Percentiles rank a stretch among this genome's conserved stretches.
Evolutionary conservation across 208 protist species (phyloP).

Genomic region (Lotmaria passim): DNA sequence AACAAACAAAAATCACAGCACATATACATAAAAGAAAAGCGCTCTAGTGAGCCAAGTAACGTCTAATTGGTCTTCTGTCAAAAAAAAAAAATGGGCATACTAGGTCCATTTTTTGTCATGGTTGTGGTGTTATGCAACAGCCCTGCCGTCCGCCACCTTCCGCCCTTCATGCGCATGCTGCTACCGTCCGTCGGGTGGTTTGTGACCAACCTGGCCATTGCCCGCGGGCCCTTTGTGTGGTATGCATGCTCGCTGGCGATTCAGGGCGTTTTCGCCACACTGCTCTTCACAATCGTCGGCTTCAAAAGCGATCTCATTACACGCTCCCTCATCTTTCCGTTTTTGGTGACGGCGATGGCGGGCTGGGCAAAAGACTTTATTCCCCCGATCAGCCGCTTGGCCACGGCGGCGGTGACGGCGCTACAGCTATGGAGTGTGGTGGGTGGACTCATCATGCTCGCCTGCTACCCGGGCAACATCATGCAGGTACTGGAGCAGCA

Average conservation of each 20-base stretch:
- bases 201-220: slow-evolving; percentile 38
- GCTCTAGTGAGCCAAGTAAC: too few relatives aligned
- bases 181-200: slow-evolving; percentile 42
- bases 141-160: slow-evolving; percentile 25
- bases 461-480: slow-evolving; percentile 65
- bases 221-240: slow-evolving; percentile 21
- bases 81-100: too few relatives aligned
- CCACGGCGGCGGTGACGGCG: slow-evolving; percentile 15
- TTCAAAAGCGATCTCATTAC: slow-evolving; percentile 29
- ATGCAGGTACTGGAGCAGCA: slow-evolving; percentile 51
- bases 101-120: neutral
- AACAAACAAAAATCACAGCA: neutral
- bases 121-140: slow-evolving; percentile 24
- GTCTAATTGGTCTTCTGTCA: too few relatives aligned
- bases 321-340: slow-evolving; percentile 28
- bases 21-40: neutral
- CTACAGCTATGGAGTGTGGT: slow-evolving; percentile 58
- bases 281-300: slow-evolving; percentile 22
- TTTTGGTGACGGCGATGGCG: slow-evolving; percentile 19
- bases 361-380: slow-evolving; percentile 24
- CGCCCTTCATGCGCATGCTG: slow-evolving; percentile 18
- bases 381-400: neutral
- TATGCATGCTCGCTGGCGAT: slow-evolving; percentile 26
- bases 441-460: slow-evolving; percentile 50
- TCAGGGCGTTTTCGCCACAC: slow-evolving; percentile 35